A percentile compares a stretch with the other conserved stretches of the same genome.
phyloP scores from a whole-genome alignment of 2,329 filamentous ascomycete genomes.

The Diaporthe australafricana region DNA sequence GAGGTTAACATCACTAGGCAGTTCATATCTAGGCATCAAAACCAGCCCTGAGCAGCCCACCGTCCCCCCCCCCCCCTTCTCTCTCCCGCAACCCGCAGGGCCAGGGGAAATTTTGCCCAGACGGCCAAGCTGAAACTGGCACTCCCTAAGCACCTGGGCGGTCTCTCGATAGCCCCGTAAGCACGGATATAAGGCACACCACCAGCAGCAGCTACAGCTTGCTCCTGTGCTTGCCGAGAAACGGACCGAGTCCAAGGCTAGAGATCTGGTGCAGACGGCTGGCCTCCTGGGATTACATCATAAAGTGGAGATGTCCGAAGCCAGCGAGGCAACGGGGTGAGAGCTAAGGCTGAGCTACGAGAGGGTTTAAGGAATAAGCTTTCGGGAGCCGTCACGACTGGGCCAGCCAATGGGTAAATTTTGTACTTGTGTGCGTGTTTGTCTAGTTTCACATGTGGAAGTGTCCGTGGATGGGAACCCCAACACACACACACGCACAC shows the following conservation, averaged over 20 bases:
- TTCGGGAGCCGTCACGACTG: constrained; percentile 23
- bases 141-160: neutral
- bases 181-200: constrained; percentile 19
- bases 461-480: neutral
- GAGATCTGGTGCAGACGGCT: constrained; percentile 21
- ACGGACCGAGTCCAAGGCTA: constrained; percentile 15
- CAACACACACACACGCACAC: neutral
- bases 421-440: neutral
- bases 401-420: constrained; percentile 20
- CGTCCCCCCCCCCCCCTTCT: neutral
- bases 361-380: constrained; percentile 1
- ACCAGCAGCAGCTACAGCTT: neutral
- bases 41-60: neutral
- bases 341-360: constrained; percentile 20
- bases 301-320: constrained; percentile 36
- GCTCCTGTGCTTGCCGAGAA: constrained; percentile 22
- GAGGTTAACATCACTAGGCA: neutral
- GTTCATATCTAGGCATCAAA: neutral
- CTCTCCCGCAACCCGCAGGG: neutral
- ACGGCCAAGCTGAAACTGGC: constrained; percentile 21
- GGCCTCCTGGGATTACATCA: constrained; percentile 18
- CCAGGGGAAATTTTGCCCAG: neutral
- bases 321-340: neutral
- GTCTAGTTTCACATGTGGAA: neutral
- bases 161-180: neutral